Evolutionary conservation across 2,329 filamentous ascomycete genomes (phyloP).

Genomic region (Penicillium sp.): DNA sequence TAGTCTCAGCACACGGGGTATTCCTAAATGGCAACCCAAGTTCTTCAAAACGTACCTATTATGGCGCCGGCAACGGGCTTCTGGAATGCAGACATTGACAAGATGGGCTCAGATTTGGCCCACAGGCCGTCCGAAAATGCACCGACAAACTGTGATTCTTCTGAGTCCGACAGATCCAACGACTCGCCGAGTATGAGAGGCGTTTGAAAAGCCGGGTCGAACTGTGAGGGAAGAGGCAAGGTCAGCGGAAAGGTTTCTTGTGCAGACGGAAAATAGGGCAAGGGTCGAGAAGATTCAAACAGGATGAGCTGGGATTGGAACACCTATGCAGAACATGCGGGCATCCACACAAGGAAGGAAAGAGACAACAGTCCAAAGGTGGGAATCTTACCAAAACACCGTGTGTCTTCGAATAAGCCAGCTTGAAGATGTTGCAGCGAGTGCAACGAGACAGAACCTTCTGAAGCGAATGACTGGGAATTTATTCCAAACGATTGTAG

Average conservation of each 20-base stretch:
- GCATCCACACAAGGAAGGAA: constrained; percentile 27
- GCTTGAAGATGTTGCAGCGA: constrained; percentile 49
- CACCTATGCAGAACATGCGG: constrained; percentile 20
- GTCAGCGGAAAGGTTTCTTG: constrained; percentile 17
- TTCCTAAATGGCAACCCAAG: neutral
- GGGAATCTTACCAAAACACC: constrained; percentile 43
- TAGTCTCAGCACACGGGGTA: constrained; percentile 17
- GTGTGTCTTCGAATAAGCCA: constrained; percentile 49
- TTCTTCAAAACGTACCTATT: constrained; percentile 65
- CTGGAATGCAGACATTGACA: constrained; percentile 79
- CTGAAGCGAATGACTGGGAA: constrained; percentile 49
- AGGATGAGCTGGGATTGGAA: constrained; percentile 16
- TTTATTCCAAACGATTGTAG: constrained; percentile 41
- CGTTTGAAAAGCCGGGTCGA: constrained; percentile 47
- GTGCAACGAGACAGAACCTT: constrained; percentile 43
- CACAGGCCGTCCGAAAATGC: constrained; percentile 51
- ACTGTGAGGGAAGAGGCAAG: constrained; percentile 24
- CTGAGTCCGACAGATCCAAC: constrained; percentile 46
- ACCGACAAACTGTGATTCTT: constrained; percentile 45
- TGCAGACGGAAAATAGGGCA: constrained; percentile 5
- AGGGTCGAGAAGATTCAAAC: constrained; percentile 18
- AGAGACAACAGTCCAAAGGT: constrained; percentile 21
- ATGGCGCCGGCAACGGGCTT: constrained; percentile 74
- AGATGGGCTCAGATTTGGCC: constrained; percentile 59
- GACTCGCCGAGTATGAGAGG: constrained; percentile 50